Percentiles rank a stretch among this genome's conserved stretches.
Conservation (phyloP, 176 grass and related monocot genomes). For the Aegilops sharonensis region DNA sequence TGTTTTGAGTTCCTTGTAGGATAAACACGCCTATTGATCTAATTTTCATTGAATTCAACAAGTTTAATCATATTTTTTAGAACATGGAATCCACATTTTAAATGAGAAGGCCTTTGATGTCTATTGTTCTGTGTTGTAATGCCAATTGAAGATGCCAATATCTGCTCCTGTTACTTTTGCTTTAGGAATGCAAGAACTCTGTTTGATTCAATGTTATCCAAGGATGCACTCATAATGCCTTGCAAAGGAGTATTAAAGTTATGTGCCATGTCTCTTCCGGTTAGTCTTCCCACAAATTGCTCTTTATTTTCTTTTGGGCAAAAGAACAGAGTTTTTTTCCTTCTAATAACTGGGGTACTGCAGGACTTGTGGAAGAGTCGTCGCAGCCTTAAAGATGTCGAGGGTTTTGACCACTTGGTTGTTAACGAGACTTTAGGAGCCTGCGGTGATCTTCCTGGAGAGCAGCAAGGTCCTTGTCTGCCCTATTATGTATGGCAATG, state of each 20-base stretch:
- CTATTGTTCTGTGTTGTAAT: neutral
- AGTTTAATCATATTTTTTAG: constrained; percentile 2
- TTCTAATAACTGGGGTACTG: neutral
- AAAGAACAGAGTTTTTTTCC: neutral
- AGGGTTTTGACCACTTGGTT: constrained; percentile 78
- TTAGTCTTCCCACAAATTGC: constrained; percentile 34
- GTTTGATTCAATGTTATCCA: constrained; percentile 53
- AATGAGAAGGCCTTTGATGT: neutral
- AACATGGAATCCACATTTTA: constrained; percentile 4
- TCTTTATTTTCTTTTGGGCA: neutral
- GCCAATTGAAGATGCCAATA: neutral
- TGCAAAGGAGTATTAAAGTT: constrained; percentile 83
- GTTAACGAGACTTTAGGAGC: constrained; percentile 86
- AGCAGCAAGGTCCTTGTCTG: constrained; percentile 64
- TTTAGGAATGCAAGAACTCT: constrained; percentile 85
- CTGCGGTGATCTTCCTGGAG: constrained; percentile 68
- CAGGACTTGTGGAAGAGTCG: constrained; percentile 92
- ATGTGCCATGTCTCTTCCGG: constrained; percentile 91
- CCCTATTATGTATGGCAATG: constrained; percentile 90
- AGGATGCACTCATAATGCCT: constrained; percentile 73
- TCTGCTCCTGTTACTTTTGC: neutral
- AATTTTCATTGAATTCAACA: neutral
- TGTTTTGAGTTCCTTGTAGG: neutral
- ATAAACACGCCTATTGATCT: neutral
- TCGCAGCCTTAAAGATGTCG: constrained; percentile 53